Conservation (phyloP, 192 early-diverging fungal species). For the Radiomyces spectabilis region DNA sequence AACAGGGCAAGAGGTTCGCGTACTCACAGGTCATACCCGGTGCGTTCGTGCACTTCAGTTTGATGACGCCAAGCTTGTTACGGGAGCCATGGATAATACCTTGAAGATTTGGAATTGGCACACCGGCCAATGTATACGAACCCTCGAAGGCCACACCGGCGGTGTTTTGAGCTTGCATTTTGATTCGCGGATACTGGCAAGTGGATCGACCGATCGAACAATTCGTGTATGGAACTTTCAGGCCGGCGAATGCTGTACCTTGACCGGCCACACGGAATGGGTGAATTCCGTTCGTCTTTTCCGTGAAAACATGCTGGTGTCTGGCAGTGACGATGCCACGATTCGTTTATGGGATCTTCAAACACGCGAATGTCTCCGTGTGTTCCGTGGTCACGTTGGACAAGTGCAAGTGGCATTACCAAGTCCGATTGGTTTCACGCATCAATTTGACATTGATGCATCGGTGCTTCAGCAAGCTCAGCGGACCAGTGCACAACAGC, state of each 20-base stretch:
- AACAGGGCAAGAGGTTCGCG: constrained; percentile 70
- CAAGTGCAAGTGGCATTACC: constrained; percentile 54
- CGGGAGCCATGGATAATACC: constrained; percentile 88
- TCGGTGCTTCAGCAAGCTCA: neutral
- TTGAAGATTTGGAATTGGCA: constrained; percentile 91
- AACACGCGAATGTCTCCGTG: constrained; percentile 57
- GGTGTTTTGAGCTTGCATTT: constrained; percentile 86
- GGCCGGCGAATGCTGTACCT: constrained; percentile 55
- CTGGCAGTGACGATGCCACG: constrained; percentile 85
- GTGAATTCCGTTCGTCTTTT: constrained; percentile 83
- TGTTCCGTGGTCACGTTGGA: constrained; percentile 65
- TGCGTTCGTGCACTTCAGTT: constrained; percentile 88
- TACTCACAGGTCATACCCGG: constrained; percentile 77
- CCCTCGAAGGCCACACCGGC: constrained; percentile 65
- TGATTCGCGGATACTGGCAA: constrained; percentile 65
- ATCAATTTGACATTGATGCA: constrained; percentile 19
- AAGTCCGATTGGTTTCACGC: constrained; percentile 20
- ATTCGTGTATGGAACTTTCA: constrained; percentile 85
- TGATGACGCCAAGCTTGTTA: constrained; percentile 89
- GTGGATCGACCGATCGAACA: constrained; percentile 76
- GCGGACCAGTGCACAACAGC: neutral
- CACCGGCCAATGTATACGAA: constrained; percentile 80
- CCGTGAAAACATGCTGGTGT: constrained; percentile 61
- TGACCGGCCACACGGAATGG: constrained; percentile 85
- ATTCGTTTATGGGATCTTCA: constrained; percentile 80